Base-by-base conservation (phyloP, 2,329 filamentous ascomycete species). In the Byssothecium circinans region DNA sequence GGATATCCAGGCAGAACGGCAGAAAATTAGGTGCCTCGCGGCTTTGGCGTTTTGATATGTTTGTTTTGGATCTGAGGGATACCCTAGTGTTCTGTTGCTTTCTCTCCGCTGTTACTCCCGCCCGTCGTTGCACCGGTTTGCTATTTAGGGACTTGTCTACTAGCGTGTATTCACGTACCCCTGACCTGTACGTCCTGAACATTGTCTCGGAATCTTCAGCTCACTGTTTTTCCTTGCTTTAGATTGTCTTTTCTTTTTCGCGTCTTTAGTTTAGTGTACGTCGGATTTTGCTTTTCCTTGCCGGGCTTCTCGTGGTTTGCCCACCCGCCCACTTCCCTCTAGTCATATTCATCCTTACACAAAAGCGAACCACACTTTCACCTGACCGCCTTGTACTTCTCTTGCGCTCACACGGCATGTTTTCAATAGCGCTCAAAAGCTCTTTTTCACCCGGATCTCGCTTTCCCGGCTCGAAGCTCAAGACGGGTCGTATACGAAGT, bases 81-180 rank as follows among this genome's bases (percentile, higher is more conserved):
- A 58, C 51, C 53, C 54, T 50, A 45, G 37, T 47, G 30, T 39
- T 38, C 43, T 42, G 30, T 35, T 52, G 20, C 41, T 46, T 41
- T 34, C 30, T 25, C 11, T 34, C 17, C 43, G 22, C 5, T 43
- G 42, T 41, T 46, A 25, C 38, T 47, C 44, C 38, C 38, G 41
- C 25, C n/a, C 20, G 33, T 41, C 30, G 38, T 37, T 30, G 32
- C 38, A 42, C 30, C 32, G 18, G 23, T 17, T 47, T 47, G 38
- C 32, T 32, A 30, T 47, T 22, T 23, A 22, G 38, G 32, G 27
- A 18, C 8, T 5, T 5, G 12, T 25, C 37, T 27, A 12, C 3
- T 41, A 32, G n/a, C 14, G 37, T 41, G 38, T 42, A 47, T 39
- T 12, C 23, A 17, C 12, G 32, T 18, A 29, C 29, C 42, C 47